Percentiles rank a stretch among this genome's conserved stretches.
Evolutionary conservation across 495 filamentous ascomycete genomes (phyloP).

Genomic region (Parmelia sp.): DNA sequence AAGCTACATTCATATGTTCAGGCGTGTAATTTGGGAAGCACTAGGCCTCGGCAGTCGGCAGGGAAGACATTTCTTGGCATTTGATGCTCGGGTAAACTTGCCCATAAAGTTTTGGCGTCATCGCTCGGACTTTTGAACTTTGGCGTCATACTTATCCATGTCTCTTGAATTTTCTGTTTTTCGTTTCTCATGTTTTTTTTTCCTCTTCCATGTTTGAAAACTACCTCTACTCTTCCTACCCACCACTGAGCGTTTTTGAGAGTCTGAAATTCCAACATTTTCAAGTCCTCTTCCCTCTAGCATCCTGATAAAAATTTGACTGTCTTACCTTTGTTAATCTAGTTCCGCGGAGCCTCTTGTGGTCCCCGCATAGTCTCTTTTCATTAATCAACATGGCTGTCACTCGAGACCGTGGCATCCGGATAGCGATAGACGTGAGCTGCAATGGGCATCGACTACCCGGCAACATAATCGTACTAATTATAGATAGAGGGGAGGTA

Average conservation of each 20-base stretch:
- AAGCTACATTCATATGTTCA: no score
- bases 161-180: background rate
- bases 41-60: no score
- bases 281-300: background rate
- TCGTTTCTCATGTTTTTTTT: background rate
- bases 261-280: background rate
- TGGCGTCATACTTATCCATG: background rate
- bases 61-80: background rate
- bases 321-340: background rate
- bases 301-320: background rate
- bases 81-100: background rate
- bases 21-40: no score
- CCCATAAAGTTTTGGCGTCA: background rate
- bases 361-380: background rate
- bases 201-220: background rate
- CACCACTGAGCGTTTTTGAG: background rate
- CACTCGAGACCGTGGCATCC: conserved; percentile 24
- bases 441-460: background rate
- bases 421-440: conserved; percentile 31
- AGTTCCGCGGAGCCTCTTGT: background rate
- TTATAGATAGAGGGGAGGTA: conserved; percentile 53
- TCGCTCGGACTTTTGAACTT: background rate
- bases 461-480: conserved; percentile 12
- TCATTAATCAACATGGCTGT: conserved; percentile 18
- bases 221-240: background rate